phyloP scores from a whole-genome alignment of 2,329 filamentous ascomycete species.

The Dactylellina leptospora region DNA sequence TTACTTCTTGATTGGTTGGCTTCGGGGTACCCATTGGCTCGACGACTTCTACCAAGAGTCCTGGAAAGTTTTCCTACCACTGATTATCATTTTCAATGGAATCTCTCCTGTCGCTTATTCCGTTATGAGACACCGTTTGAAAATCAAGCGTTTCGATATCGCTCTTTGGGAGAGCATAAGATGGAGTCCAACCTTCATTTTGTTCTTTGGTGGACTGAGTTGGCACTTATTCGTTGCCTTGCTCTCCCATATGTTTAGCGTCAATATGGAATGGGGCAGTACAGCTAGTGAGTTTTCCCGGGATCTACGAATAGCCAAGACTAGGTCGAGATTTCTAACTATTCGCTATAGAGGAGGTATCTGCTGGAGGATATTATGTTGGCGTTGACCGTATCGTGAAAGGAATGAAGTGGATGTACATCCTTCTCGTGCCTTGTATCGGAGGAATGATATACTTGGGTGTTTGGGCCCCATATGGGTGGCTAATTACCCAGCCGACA shows the following conservation, averaged over 20 bases:
- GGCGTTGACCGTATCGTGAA: slow-evolving; percentile 31
- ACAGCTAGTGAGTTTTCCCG: slow-evolving; percentile 45
- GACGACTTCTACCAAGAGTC: slow-evolving; percentile 72
- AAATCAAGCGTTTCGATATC: slow-evolving; percentile 65
- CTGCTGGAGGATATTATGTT: slow-evolving; percentile 7
- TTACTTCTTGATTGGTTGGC: slow-evolving; percentile 24
- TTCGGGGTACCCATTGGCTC: slow-evolving; percentile 5
- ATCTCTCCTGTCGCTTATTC: slow-evolving; percentile 65
- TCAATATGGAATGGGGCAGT: slow-evolving; percentile 61
- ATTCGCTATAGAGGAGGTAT: neutral
- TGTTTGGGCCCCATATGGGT: slow-evolving; percentile 60
- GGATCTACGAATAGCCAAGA: neutral
- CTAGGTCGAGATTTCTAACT: neutral
- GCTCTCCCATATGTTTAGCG: slow-evolving; percentile 62
- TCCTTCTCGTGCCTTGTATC: slow-evolving; percentile 53
- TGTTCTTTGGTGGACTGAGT: slow-evolving; percentile 63
- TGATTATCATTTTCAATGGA: slow-evolving; percentile 72
- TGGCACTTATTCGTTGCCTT: slow-evolving; percentile 62
- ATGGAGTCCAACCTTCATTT: slow-evolving; percentile 68
- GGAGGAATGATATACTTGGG: slow-evolving; percentile 57
- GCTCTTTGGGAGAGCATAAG: slow-evolving; percentile 68
- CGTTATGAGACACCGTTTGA: slow-evolving; percentile 70
- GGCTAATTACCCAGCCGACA: slow-evolving; percentile 68
- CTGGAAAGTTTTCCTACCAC: slow-evolving; percentile 71
- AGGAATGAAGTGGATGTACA: slow-evolving; percentile 53